Conservation (phyloP, 2,329 filamentous ascomycete genomes). For the Onygenales sp. region DNA sequence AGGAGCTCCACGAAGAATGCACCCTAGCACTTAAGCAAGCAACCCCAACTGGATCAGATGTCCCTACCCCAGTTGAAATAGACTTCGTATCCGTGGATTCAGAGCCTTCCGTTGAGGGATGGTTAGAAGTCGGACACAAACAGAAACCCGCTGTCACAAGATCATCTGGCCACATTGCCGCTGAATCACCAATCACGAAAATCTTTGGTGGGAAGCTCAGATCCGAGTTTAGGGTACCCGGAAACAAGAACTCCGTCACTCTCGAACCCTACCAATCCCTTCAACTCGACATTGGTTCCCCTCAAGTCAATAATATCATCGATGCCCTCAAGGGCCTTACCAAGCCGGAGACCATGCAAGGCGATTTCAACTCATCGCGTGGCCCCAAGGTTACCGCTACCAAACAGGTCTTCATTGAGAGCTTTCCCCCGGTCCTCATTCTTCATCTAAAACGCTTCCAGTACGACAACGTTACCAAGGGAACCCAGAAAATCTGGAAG, state of each 20-base stretch:
- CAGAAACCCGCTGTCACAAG: conserved; percentile 81
- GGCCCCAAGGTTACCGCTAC: conserved; percentile 70
- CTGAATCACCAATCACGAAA: conserved; percentile 77
- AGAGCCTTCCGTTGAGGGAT: conserved; percentile 52
- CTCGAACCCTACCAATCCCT: conserved; percentile 89
- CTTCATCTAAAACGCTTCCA: conserved; percentile 96
- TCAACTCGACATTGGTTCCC: conserved; percentile 85
- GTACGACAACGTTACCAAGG: conserved; percentile 71
- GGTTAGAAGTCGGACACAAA: conserved; percentile 89
- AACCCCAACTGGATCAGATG: conserved; percentile 32
- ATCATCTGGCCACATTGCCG: conserved; percentile 64
- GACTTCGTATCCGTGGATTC: conserved; percentile 25
- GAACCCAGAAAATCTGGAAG: conserved; percentile 97
- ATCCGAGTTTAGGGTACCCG: conserved; percentile 79
- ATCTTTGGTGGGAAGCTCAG: conserved; percentile 89
- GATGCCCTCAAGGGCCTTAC: conserved; percentile 84
- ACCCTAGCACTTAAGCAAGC: conserved; percentile 59
- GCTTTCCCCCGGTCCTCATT: conserved; percentile 80
- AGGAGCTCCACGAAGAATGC: conserved; percentile 90
- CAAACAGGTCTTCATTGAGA: conserved; percentile 93
- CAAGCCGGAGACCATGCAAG: conserved; percentile 72
- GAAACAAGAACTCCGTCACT: conserved; percentile 82
- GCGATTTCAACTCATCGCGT: conserved; percentile 70
- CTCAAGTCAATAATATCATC: conserved; percentile 79
- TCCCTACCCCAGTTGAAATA: conserved; percentile 35